Percentiles rank a stretch among this genome's conserved stretches.
Evolutionary conservation across 2,329 filamentous ascomycete genomes (phyloP).

Genomic region (Penicillium sp.): DNA sequence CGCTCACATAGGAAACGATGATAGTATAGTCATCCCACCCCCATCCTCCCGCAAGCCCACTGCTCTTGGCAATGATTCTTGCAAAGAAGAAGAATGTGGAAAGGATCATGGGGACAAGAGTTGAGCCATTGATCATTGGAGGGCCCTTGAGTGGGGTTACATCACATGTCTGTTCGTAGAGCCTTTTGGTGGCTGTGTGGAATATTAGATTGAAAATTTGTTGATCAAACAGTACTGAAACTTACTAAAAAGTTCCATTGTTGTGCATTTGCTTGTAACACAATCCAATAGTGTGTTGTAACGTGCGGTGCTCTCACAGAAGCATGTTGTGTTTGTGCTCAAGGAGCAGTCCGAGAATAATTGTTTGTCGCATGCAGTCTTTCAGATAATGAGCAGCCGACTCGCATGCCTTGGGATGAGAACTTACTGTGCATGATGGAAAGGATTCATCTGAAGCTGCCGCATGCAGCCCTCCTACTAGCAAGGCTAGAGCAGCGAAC

Average conservation of each 20-base stretch:
- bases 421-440: slow-evolving; percentile 14
- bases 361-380: slow-evolving; percentile 9
- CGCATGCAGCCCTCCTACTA: slow-evolving; percentile 3
- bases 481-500: slow-evolving; percentile 7
- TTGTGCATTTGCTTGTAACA: slow-evolving; percentile 11
- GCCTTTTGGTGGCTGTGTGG: slow-evolving; percentile 11
- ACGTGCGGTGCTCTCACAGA: slow-evolving; percentile 9
- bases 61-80: slow-evolving; percentile 16
- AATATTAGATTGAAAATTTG: background rate
- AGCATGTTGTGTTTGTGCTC: slow-evolving; percentile 9
- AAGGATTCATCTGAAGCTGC: background rate
- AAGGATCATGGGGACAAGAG: slow-evolving; percentile 18
- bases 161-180: slow-evolving; percentile 14
- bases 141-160: slow-evolving; percentile 11
- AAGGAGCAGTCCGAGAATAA: slow-evolving; percentile 15
- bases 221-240: background rate
- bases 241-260: slow-evolving; percentile 18
- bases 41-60: slow-evolving; percentile 20
- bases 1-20: slow-evolving; percentile 19
- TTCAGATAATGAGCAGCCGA: background rate
- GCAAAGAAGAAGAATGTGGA: slow-evolving; percentile 17
- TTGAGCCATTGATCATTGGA: background rate
- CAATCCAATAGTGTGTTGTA: slow-evolving; percentile 7
- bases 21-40: slow-evolving; percentile 24
- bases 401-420: background rate